Base-by-base conservation (phyloP, 768 basidiomycete genomes). In the Suillus clintonianus region DNA sequence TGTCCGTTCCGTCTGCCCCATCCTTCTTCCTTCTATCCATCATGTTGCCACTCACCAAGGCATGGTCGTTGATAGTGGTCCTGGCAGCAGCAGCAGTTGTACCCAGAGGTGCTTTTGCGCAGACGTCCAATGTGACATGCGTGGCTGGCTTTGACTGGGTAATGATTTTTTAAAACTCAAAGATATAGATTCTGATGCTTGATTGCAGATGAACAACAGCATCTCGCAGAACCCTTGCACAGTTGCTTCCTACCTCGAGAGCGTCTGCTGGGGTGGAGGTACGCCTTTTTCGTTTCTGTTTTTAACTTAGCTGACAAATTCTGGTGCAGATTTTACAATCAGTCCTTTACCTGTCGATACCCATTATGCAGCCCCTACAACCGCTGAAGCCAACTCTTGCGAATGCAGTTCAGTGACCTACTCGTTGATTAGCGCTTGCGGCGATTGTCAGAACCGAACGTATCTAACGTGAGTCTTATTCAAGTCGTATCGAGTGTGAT, bases 401-500 rank as follows among this genome's bases (percentile, higher is more conserved):
- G 79, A 82, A 66, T 88, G 87, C 68, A 88, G 78, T 68, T 81
- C 85, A 8, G 82, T 87, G 34, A 80, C 81, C 5, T 89, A 88
- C 65, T 83, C 81, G 14, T 64, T 85, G 30, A 77, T 88, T 65
- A 83, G 81, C 62, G 87, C 87, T 14, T 89, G 87, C 72, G 85
- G 80, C 27, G 70, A 79, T 41, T 89, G 87, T 69, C 87, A 89
- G 69, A 80, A 79, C 39, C 72, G 76, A 34, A 75, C 73, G 2
- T 79, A 75, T 64, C 63, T 81, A 30, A 67, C 64, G 82, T 81
- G 67, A 60, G 56, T 57, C 14, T 9, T 27, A 5, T 17, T 27
- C 24, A 24, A 15, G 24, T 15, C 17, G 10, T 15, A 57, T 41
- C 17, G 19, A 57, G 74, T 65, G 42, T 41, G 36, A 22, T 15